Base-by-base conservation (phyloP, 129 eudicot genomes). In the Gnaphalium uliginosum region DNA sequence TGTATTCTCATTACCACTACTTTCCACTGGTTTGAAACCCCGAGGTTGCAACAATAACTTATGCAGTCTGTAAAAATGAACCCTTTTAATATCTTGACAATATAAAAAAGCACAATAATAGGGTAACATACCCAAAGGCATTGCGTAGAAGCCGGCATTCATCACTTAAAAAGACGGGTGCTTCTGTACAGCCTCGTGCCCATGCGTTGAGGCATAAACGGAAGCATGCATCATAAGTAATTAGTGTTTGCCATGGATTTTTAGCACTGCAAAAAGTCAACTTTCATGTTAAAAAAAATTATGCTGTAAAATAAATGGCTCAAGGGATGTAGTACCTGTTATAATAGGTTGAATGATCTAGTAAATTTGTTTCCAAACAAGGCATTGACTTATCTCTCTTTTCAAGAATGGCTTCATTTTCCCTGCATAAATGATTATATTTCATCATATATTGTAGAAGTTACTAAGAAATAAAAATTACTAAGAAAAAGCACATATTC, bases 161-260 rank as follows among this genome's bases (percentile, higher is more conserved):
- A 78, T 90, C 96, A 66, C 75, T 85, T 61, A 93, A 83, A 75
- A 93, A 93, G 30, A 80, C 86, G 1, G 98, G 96, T 30, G 98
- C 98, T 88, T 93, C 96, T 23, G 84, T 71, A 81, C 95, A 93
- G 60, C 96, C 89, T 86, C 95, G 86, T 66, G 96, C 87, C 96
- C 96, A 90, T 59, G 96, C 88, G 46, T 90, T 85, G 73, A 93
- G 83, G 80, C 98, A 93, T 64, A 93, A 69, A 18, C 96, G 98
- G 64, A 93, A 83, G 73, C 96, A 93, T 21, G 98, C 98, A 78
- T 93, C 98, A 75, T 93, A 93, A 72, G 98, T 89, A 32, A 93
- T 80, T 50, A 93, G 79, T 22, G 85, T 84, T 85, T 90, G 96
- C 92, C 92, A 93, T 64, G 89, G 96, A 83, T 90, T 93, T 77